Percentiles rank a stretch among this genome's conserved stretches.
Conservation (phyloP, 805 yeast species). For the Helenozyma baotianmanensis region DNA sequence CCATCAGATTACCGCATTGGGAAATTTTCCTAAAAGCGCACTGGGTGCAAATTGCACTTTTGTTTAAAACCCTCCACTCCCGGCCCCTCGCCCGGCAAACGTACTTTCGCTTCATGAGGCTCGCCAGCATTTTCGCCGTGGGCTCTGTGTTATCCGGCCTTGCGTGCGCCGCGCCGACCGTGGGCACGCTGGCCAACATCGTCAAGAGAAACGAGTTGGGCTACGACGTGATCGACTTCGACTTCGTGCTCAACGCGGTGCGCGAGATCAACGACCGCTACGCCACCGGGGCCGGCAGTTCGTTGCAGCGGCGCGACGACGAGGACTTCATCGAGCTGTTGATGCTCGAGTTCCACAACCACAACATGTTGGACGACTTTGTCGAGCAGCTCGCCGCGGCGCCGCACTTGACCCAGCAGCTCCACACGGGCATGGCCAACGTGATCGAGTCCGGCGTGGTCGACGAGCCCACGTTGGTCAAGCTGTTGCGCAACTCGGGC, state of each 20-base stretch:
- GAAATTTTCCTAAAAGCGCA: conserved; percentile 8
- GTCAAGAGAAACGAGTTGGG: conserved; percentile 12
- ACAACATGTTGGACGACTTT: conserved; percentile 14
- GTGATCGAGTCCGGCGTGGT: conserved; percentile 14
- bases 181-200: conserved; percentile 8
- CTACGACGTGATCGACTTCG: conserved; percentile 12
- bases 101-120: conserved; percentile 14
- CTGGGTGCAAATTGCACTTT: conserved; percentile 14
- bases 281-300: conserved; percentile 4
- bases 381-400: conserved; percentile 14
- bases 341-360: conserved; percentile 15
- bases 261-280: conserved; percentile 11
- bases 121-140: conserved; percentile 14
- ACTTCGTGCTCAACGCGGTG: conserved; percentile 9
- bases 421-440: conserved; percentile 12
- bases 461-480: conserved; percentile 13
- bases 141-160: conserved; percentile 16
- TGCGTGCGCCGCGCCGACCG: conserved; percentile 21
- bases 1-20: conserved; percentile 9
- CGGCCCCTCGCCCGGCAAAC: neutral
- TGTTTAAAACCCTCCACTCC: neutral
- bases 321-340: conserved; percentile 11
- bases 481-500: conserved; percentile 11
- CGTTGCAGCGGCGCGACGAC: conserved; percentile 14
- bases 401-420: conserved; percentile 13